These are phyloP conservation scores for Acanthamoeba triangularis DNA, from an alignment of 208 protist species.

Conservation along the genomic window DNA sequence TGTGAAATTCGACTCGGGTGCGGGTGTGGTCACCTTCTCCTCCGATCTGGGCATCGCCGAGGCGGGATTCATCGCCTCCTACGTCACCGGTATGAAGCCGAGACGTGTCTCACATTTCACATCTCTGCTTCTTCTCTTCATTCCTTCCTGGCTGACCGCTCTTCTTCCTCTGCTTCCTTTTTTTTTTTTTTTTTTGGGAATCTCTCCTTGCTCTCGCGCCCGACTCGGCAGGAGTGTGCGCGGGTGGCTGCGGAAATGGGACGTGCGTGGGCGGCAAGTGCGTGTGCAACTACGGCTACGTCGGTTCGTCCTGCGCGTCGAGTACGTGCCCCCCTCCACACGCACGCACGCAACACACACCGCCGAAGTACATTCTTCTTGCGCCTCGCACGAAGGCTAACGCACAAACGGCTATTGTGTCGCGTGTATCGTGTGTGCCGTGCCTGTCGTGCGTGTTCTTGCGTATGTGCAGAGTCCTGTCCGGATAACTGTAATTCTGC, in stretches of 20 bases:
- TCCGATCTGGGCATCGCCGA: not conserved
- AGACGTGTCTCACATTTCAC: not conserved
- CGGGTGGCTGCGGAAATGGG: not conserved
- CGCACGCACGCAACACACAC: too few species aligned
- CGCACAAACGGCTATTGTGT: too few species aligned
- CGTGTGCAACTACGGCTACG: not conserved
- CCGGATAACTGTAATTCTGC: not conserved
- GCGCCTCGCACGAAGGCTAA: too few species aligned
- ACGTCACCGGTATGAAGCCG: not conserved
- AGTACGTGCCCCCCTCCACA: too few species aligned
- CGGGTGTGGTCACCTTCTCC: not conserved
- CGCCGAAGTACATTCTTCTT: too few species aligned
- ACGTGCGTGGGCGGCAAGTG: not conserved
- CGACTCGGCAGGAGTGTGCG: not conserved
- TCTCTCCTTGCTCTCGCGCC: too few species aligned
- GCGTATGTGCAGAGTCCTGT: not conserved
- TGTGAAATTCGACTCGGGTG: not conserved
- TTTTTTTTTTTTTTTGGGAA: too few species aligned
- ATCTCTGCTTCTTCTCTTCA: not conserved
- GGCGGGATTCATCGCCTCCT: not conserved
- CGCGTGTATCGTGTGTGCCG: too few species aligned
- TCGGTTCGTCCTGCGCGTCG: not conserved
- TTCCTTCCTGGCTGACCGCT: too few species aligned
- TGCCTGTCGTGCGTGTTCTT: too few species aligned
- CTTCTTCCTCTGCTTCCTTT: too few species aligned